Evolutionary conservation across 2,329 filamentous ascomycete species (phyloP).

Genomic region (Capronia epimyces): DNA sequence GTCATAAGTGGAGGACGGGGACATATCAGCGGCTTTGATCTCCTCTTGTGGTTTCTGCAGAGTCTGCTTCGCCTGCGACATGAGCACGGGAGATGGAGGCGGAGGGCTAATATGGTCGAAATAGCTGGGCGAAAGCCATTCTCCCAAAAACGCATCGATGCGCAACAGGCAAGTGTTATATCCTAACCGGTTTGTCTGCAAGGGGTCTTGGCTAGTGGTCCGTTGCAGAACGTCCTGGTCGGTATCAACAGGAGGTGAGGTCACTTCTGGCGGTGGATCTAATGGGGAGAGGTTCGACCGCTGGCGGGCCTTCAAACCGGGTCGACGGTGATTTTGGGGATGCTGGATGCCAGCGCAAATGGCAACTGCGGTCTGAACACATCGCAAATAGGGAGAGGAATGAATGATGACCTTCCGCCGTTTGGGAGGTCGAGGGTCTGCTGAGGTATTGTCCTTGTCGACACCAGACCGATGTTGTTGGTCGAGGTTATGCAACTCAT

Average conservation of each 20-base stretch:
- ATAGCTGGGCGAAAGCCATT: constrained; percentile 92
- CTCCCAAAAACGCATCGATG: constrained; percentile 86
- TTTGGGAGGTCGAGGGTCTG: constrained; percentile 25
- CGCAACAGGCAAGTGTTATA: constrained; percentile 49
- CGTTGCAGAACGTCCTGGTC: constrained; percentile 6
- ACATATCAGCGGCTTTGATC: constrained; percentile 39
- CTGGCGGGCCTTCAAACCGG: constrained; percentile 27
- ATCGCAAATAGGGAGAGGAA: constrained; percentile 88
- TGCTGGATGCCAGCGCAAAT: constrained; percentile 76
- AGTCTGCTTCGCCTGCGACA: constrained; percentile 81
- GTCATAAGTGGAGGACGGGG: constrained; percentile 23
- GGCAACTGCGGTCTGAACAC: constrained; percentile 83
- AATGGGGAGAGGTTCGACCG: constrained; percentile 18
- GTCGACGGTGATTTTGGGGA: constrained; percentile 29
- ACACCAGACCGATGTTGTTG: constrained; percentile 27
- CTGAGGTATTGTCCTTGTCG: constrained; percentile 20
- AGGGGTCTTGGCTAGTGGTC: constrained; percentile 7
- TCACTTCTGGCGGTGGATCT: constrained; percentile 24
- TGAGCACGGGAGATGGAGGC: constrained; percentile 78
- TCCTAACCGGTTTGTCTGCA: constrained; percentile 17
- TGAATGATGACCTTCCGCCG: constrained; percentile 74
- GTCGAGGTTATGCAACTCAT: constrained; percentile 54
- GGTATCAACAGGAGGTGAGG: constrained; percentile 18
- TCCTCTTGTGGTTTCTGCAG: constrained; percentile 69
- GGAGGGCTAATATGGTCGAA: constrained; percentile 89